These are phyloP conservation scores for Euphrasia arctica DNA, from an alignment of 305 asterid genomes.

Conservation along the genomic window DNA sequence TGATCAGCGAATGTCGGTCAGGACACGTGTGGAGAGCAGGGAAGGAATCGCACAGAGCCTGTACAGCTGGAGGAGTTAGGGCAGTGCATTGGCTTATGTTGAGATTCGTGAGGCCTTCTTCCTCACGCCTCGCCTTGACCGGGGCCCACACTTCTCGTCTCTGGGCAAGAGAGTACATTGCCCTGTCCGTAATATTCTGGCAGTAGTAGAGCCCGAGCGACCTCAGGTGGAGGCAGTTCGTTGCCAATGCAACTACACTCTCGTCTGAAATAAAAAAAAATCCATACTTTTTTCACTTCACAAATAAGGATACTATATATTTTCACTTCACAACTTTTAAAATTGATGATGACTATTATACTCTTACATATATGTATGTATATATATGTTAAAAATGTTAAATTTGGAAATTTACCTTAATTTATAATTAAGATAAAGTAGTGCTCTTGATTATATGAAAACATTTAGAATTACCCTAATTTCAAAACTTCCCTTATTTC, in stretches of 20 bases:
- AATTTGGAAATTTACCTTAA: too few species aligned
- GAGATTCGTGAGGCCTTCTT: constrained; percentile 79
- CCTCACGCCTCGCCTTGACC: constrained; percentile 54
- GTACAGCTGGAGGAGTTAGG: constrained; percentile 95
- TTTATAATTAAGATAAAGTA: too few species aligned
- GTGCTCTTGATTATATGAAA: too few species aligned
- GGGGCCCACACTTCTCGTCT: constrained; percentile 62
- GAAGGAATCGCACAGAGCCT: constrained; percentile 87
- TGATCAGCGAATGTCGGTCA: constrained; percentile 77
- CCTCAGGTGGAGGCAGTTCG: constrained; percentile 70
- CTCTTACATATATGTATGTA: too few species aligned
- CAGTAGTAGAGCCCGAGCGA: constrained; percentile 91
- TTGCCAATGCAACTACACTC: constrained; percentile 80
- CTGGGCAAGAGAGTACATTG: constrained; percentile 88
- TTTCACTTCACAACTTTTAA: too few species aligned
- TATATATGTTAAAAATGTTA: too few species aligned
- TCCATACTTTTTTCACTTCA: too few species aligned
- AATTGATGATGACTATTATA: too few species aligned
- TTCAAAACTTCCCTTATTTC: too few species aligned
- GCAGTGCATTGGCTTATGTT: constrained; percentile 98
- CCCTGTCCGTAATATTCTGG: constrained; percentile 83
- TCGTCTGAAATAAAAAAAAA: constrained; percentile 46
- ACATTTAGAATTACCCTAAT: too few species aligned
- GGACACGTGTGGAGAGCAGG: constrained; percentile 95
- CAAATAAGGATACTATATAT: too few species aligned